Evolutionary conservation across 352 stramenopile genomes (phyloP).

Genomic region (Globisporangium nunn): DNA sequence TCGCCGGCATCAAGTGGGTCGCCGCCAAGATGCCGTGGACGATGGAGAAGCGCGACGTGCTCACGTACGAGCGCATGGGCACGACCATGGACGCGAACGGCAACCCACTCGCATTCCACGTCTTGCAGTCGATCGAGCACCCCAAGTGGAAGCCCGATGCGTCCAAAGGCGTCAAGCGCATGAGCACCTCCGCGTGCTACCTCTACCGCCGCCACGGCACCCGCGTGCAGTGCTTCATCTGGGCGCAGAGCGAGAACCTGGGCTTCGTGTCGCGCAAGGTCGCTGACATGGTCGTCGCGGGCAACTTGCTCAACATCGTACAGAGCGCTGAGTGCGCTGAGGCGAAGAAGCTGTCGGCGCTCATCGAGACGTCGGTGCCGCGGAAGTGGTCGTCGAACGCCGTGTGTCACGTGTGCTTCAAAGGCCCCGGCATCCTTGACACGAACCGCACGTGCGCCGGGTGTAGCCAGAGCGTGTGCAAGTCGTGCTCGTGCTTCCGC

Average conservation of each 20-base stretch:
- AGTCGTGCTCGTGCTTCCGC: conserved; percentile 14
- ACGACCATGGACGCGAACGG: conserved; percentile 37
- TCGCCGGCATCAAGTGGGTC: conserved; percentile 44
- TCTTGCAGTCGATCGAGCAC: conserved; percentile 53
- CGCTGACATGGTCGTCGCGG: conserved; percentile 15
- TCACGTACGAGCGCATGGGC: conserved; percentile 49
- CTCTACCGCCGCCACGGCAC: conserved; percentile 27
- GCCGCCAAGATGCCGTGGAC: conserved; percentile 23
- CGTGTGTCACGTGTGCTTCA: conserved; percentile 10
- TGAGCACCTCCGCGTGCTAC: conserved; percentile 40
- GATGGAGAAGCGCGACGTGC: conserved; percentile 20
- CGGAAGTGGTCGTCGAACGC: conserved; percentile 24
- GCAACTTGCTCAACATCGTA: conserved; percentile 16
- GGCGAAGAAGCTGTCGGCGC: conserved; percentile 7
- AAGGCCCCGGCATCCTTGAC: not conserved
- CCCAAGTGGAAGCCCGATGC: conserved; percentile 35
- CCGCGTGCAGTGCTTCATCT: conserved; percentile 34
- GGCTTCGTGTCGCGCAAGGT: conserved; percentile 5
- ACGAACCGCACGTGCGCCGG: conserved; percentile 12
- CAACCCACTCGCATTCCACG: conserved; percentile 41
- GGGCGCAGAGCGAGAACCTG: conserved; percentile 18
- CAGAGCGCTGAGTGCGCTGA: conserved; percentile 10
- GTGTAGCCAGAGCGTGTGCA: conserved; percentile 30
- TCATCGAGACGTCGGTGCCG: not conserved
- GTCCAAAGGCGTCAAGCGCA: conserved; percentile 40